Base-by-base conservation (phyloP, 768 basidiomycete species). In the Agrocybe praecox region DNA sequence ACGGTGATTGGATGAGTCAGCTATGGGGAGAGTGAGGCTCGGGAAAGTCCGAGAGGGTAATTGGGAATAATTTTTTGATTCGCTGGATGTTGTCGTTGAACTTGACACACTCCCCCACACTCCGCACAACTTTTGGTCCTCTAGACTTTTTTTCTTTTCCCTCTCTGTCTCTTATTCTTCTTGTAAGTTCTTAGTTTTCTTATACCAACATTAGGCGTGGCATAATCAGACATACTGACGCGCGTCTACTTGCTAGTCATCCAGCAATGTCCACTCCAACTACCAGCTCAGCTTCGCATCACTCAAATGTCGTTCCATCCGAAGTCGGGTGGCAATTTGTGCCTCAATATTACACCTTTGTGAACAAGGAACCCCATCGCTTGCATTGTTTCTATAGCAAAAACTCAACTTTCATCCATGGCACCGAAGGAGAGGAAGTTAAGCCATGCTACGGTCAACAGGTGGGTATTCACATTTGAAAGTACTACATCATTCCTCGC, bases 301-400 rank as follows among this genome's bases (percentile, higher is more conserved):
- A 79, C 74, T 22, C 59, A 62, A 83, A 80, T 69, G 87, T 92
- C 79, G 79, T 89, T 80, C 91, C 91, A 74, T 93, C 89, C 65
- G 94, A 97, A 79, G 96, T 98, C 70, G 95, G 96, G 76, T 98
- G 95, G 94, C 95, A 98, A 77, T 98, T 98, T 79, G 95, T 97
- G 65, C 94, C 94, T 48, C 96, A 99, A 76, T 98, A 98, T 79
- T 99, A 99, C 80, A 96, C 92, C 66, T 96, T 92, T 81, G 90
- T 99, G 73, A 97, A 98, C 86, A 95, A 97, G 78, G 88, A 95
- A 60, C 96, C 96, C 68, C 81, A 91, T 76, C 91, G 94, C 74
- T 85, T 98, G 66, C 97, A 99, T 77, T 95, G 94, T 77, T 98
- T 98, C 80, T 98, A 98, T 83, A 97, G 89, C 72, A 98, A 98